Evolutionary conservation across 208 protist species (phyloP).

Genomic region (Trypanosoma rangeli): DNA sequence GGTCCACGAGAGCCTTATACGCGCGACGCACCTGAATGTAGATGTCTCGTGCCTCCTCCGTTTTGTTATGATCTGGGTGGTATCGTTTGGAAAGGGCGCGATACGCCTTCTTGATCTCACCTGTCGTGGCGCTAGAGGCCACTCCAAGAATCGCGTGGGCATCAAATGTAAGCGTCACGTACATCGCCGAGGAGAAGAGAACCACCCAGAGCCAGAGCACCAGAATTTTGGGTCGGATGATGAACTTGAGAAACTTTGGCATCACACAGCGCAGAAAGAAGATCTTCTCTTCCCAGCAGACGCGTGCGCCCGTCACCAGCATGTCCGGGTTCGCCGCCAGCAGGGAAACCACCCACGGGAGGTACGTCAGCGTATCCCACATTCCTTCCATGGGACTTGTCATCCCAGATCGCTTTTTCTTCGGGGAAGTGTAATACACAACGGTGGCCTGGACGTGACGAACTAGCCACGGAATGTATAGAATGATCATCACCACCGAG

Average conservation of each 20-base stretch:
- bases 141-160: conserved; percentile 81
- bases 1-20: conserved; percentile 92
- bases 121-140: conserved; percentile 44
- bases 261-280: conserved; percentile 84
- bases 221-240: conserved; percentile 80
- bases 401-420: conserved; percentile 44
- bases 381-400: conserved; percentile 64
- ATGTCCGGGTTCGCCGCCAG: conserved; percentile 49
- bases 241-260: conserved; percentile 87
- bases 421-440: conserved; percentile 63
- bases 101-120: conserved; percentile 89
- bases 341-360: conserved; percentile 47
- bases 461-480: conserved; percentile 90
- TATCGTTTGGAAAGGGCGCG: conserved; percentile 76
- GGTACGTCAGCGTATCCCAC: conserved; percentile 59
- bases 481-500: conserved; percentile 78
- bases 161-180: conserved; percentile 86
- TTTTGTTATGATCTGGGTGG: conserved; percentile 92
- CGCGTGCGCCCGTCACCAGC: conserved; percentile 56
- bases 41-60: conserved; percentile 80
- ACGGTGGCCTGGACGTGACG: conserved; percentile 43
- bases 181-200: conserved; percentile 89
- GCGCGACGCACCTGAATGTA: conserved; percentile 89
- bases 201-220: conserved; percentile 77
- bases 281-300: conserved; percentile 68